phyloP scores from a whole-genome alignment of 139 green algal genomes.

The Coelastrella sp. region DNA sequence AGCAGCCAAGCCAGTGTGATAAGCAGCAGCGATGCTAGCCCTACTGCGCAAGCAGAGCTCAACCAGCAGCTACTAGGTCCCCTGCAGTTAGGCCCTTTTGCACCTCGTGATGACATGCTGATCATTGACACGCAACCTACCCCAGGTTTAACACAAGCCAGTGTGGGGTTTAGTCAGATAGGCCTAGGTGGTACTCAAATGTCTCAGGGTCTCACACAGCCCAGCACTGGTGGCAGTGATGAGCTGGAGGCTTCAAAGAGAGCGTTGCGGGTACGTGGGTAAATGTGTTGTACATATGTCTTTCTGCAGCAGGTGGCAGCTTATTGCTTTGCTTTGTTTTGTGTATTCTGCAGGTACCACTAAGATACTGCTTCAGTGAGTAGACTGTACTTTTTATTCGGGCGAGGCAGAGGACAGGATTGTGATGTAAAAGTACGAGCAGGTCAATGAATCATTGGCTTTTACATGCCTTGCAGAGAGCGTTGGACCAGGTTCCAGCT shows the following conservation, averaged over 20 bases:
- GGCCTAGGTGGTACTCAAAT: neutral
- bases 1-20: neutral
- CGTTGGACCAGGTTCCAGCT: neutral
- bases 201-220: neutral
- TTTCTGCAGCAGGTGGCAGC: neutral
- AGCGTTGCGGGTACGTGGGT: neutral
- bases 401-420: no score
- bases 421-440: no score
- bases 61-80: constrained; percentile 14
- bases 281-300: neutral
- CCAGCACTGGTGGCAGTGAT: neutral
- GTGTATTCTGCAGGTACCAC: no score
- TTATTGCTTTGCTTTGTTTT: no score
- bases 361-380: no score
- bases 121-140: neutral
- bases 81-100: neutral
- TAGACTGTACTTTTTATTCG: no score
- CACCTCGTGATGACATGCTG: neutral
- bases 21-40: neutral
- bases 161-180: neutral
- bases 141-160: neutral
- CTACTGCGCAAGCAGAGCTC: neutral
- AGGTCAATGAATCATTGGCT: no score
- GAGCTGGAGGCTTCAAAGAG: neutral
- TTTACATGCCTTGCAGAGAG: neutral